Evolutionary conservation across 805 yeast genomes (phyloP), one percentile per base, ranked within the genome.

Genomic region (Candida maltosa): DNA sequence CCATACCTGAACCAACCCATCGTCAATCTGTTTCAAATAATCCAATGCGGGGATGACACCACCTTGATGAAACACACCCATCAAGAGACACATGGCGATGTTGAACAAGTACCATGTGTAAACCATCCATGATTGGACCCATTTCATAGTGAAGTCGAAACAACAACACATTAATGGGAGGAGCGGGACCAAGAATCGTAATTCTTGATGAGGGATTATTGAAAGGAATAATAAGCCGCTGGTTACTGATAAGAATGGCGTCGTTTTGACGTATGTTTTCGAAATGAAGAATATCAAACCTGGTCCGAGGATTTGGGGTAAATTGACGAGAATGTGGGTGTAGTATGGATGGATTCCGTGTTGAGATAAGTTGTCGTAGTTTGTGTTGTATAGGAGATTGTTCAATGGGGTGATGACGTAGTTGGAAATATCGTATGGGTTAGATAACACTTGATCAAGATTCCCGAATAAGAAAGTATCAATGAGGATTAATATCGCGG

Each of bases 11-110:
- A 76, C 62, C 21, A 29, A 18, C 12, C 26, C 33, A 12, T 27
- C n/a, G 3, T 47, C 40, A 14, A 53, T 34, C 12, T 48, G 39
- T 14, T 58, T 56, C 3, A 77, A 33, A 35, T 67, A 52, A 16
- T 63, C 65, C 25, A 85, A 61, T 0, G 84, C 82, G 0, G 86
- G 82, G 1, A 91, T 62, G 0, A 93, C 76, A 1, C 99, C 99
- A 26, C 91, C 88, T 63, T 93, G 98, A 50, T 93, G 98, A 18
- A 78, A 67, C 0, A 78, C 54, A 0, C 97, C 97, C 83, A 86
- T 80, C 1, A 89, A 42, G 0, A 80, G 10, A 1, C 78, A 76
- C 63, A 86, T 56, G 0, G 65, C 28, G 0, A 73, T 10, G 51
- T 88, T 89, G 63, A 86, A 93, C 0, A 62, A 40, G 14, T 80